Percentiles rank a stretch among this genome's conserved stretches.
These are phyloP conservation scores for Dissophora ornata DNA, from an alignment of 192 early-diverging fungal species.

Conservation along the genomic window DNA sequence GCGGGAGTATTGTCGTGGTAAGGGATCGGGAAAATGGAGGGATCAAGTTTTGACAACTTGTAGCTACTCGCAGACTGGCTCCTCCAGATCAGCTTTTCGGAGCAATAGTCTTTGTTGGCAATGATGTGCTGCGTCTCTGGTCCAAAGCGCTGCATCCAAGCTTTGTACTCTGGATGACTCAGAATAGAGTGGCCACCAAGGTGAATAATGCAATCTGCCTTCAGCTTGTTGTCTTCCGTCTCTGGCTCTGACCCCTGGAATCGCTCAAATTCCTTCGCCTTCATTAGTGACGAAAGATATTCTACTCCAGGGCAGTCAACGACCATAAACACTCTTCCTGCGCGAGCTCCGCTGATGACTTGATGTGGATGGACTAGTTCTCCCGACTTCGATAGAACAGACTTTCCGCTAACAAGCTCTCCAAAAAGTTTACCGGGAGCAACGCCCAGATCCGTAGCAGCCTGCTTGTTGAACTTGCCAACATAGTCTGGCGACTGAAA, in stretches of 20 bases:
- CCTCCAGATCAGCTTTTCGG: slow-evolving; percentile 74
- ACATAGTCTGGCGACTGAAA: slow-evolving; percentile 76
- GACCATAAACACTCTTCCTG: slow-evolving; percentile 75
- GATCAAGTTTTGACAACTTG: slow-evolving; percentile 73
- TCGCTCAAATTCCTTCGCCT: slow-evolving; percentile 56
- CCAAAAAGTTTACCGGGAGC: slow-evolving; percentile 72
- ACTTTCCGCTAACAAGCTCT: slow-evolving; percentile 69
- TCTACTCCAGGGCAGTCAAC: slow-evolving; percentile 71
- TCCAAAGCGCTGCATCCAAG: slow-evolving; percentile 82
- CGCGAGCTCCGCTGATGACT: slow-evolving; percentile 68
- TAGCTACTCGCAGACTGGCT: slow-evolving; percentile 71
- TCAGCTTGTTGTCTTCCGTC: slow-evolving; percentile 6
- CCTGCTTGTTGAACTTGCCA: slow-evolving; percentile 82
- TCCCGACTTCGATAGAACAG: slow-evolving; percentile 70
- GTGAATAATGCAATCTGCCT: slow-evolving; percentile 72
- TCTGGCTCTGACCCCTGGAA: slow-evolving; percentile 41
- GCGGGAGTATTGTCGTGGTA: slow-evolving; percentile 63
- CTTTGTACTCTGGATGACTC: slow-evolving; percentile 69
- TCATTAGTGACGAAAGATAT: slow-evolving; percentile 64
- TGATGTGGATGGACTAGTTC: slow-evolving; percentile 76
- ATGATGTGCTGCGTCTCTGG: slow-evolving; percentile 82
- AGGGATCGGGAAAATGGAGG: slow-evolving; percentile 77
- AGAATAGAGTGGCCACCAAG: slow-evolving; percentile 73
- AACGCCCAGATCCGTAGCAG: slow-evolving; percentile 75
- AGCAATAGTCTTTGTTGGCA: slow-evolving; percentile 69